Base-by-base conservation (phyloP, 331 rosid genomes). In the Acacia concinna region DNA sequence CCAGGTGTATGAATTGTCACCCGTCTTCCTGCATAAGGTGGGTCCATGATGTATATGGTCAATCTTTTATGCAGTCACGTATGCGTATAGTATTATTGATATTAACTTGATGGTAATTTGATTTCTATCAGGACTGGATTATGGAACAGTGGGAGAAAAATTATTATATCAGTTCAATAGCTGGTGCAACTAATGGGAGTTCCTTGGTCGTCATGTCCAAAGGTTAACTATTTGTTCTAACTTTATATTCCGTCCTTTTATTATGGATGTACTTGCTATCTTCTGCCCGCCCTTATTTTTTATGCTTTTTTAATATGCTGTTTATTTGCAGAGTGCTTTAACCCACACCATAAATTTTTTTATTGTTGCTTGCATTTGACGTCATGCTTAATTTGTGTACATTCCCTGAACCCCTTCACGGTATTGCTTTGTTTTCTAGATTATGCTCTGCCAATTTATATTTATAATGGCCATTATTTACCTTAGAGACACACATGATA, bases 91-190 rank as follows among this genome's bases (percentile, higher is more conserved):
- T 35, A 28, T 65, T n/a, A 73, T 77, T 73, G 52, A 86, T 83
- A n/a, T 65, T 30, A 37, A 31, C 40, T 49, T 74, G 10, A 13
- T 44, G 69, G 46, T 43, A 68, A 79, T 85, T 79, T 71, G 65
- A 69, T 84, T 80, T 67, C 80, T 69, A 31, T 81, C 90, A 94
- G 98, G 98, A 94, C 77, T 94, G 98, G 98, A 94, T 94, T 77
- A 92, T 92, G 97, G 98, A 94, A 65, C 98, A 94, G 62, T 94
- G 98, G 98, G 97, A 94, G 82, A 94, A 94, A 83, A 94, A 92
- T 83, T 94, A 82, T 76, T 94, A 94, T 46, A 94, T 94, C 81
- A 94, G 98, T 88, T 90, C 98, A 44, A 94, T 94, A 23, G 98
- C 97, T 77, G 98, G 98, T 79, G 96, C 96, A 31, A 59, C 84